These are phyloP conservation scores for Biscogniauxia sp. DNA, from an alignment of 2,329 filamentous ascomycete genomes.

Conservation along the genomic window DNA sequence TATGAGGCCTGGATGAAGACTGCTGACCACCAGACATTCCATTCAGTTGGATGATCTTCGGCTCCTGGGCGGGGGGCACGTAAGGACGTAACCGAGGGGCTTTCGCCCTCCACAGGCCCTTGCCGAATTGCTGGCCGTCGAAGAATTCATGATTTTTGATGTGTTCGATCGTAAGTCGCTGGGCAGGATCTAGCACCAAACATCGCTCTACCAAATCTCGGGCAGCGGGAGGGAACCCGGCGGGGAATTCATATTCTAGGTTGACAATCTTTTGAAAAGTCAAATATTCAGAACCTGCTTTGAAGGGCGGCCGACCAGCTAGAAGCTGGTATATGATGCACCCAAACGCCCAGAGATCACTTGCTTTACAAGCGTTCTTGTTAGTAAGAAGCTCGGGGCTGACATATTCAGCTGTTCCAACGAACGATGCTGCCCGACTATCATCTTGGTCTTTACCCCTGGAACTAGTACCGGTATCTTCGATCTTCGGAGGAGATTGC, in stretches of 20 bases:
- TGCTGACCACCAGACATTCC: conserved; percentile 41
- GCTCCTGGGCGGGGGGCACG: conserved; percentile 71
- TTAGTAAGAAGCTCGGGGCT: conserved; percentile 95
- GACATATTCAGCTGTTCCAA: conserved; percentile 96
- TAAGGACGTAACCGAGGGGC: conserved; percentile 85
- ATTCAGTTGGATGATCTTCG: conserved; percentile 71
- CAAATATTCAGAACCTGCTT: conserved; percentile 90
- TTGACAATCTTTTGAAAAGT: conserved; percentile 98
- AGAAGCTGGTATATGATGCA: conserved; percentile 97
- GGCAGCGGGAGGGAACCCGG: conserved; percentile 81
- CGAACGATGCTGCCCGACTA: conserved; percentile 85
- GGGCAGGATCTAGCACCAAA: conserved; percentile 81
- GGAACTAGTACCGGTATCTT: conserved; percentile 38
- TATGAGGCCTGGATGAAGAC: conserved; percentile 27
- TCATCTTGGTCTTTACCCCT: conserved; percentile 51
- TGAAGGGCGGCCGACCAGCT: conserved; percentile 95
- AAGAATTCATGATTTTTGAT: conserved; percentile 98
- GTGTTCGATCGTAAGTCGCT: conserved; percentile 86
- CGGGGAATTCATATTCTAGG: conserved; percentile 89
- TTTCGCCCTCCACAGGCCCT: conserved; percentile 82
- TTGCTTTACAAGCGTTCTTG: conserved; percentile 96
- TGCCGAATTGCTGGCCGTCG: conserved; percentile 80
- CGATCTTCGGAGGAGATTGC: conserved; percentile 38
- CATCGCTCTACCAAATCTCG: conserved; percentile 87
- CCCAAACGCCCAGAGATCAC: conserved; percentile 96